Conservation (phyloP, 1,139 yeast genomes). For the Sugiyamaella xylanicola region DNA sequence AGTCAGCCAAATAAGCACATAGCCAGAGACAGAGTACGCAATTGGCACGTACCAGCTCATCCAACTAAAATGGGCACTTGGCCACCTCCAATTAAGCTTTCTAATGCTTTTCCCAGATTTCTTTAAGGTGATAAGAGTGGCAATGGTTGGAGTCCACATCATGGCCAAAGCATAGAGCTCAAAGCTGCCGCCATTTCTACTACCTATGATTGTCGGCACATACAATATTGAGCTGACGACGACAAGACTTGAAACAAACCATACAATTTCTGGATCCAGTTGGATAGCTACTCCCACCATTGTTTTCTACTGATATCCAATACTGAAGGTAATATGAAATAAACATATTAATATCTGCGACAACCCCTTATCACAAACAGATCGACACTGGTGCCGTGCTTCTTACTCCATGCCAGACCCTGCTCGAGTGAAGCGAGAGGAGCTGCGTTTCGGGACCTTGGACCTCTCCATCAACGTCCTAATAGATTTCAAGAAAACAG, state of each 20-base stretch:
- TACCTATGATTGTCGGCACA: background rate
- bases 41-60: conserved; percentile 18
- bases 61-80: background rate
- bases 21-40: background rate
- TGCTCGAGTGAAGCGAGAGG: no score
- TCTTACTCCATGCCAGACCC: no score
- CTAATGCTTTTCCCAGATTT: background rate
- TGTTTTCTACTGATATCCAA: no score
- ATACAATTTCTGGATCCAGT: background rate
- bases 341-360: no score
- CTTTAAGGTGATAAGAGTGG: conserved; percentile 4
- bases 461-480: no score
- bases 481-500: no score
- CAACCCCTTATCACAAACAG: no score
- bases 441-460: no score
- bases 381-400: no score
- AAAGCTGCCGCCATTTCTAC: conserved; percentile 11
- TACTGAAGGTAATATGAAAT: no score
- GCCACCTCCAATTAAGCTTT: conserved; percentile 15
- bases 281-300: no score
- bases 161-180: conserved; percentile 2
- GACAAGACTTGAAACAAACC: background rate
- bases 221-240: conserved; percentile 1
- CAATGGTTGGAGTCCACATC: conserved; percentile 11
- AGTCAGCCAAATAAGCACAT: conserved; percentile 13